Conservation (phyloP, 169 alveolate genomes). For the Plasmodium falciparum region DNA sequence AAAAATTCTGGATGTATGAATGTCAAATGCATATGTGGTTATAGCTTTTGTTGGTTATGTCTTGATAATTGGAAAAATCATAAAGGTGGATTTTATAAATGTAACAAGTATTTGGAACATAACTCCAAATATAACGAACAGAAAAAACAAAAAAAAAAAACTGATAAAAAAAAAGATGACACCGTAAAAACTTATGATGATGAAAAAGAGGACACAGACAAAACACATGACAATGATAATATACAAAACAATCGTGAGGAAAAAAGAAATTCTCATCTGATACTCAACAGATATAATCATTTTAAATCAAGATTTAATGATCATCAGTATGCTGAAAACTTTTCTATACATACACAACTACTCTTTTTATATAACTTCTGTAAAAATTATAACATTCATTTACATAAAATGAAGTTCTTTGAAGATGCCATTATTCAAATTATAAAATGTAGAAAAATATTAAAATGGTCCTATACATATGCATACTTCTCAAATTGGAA, state of each 20-base stretch:
- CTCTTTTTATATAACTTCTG: conserved; percentile 34
- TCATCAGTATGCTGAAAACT: conserved; percentile 50
- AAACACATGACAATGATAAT: not conserved
- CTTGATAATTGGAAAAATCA: conserved; percentile 37
- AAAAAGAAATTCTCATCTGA: conserved; percentile 23
- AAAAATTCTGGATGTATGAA: conserved; percentile 69
- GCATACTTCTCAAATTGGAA: conserved; percentile 59
- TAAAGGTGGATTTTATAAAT: conserved; percentile 67
- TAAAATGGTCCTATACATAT: conserved; percentile 69
- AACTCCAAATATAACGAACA: not conserved
- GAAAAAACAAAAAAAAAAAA: not conserved
- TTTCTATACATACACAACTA: conserved; percentile 40
- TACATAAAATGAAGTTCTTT: conserved; percentile 16
- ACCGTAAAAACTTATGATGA: not conserved
- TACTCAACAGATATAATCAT: conserved; percentile 37
- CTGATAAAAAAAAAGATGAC: not conserved
- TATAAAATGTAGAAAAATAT: conserved; percentile 43
- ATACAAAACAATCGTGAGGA: not conserved
- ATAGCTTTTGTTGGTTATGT: conserved; percentile 61
- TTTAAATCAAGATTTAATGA: conserved; percentile 64
- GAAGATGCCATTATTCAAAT: conserved; percentile 57
- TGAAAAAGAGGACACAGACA: not conserved
- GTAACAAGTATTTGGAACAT: conserved; percentile 36
- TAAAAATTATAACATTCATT: not conserved
- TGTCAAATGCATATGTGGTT: conserved; percentile 60